These are phyloP conservation scores for Coprinopsis cinerea DNA, from an alignment of 768 basidiomycete genomes.

Conservation along the genomic window DNA sequence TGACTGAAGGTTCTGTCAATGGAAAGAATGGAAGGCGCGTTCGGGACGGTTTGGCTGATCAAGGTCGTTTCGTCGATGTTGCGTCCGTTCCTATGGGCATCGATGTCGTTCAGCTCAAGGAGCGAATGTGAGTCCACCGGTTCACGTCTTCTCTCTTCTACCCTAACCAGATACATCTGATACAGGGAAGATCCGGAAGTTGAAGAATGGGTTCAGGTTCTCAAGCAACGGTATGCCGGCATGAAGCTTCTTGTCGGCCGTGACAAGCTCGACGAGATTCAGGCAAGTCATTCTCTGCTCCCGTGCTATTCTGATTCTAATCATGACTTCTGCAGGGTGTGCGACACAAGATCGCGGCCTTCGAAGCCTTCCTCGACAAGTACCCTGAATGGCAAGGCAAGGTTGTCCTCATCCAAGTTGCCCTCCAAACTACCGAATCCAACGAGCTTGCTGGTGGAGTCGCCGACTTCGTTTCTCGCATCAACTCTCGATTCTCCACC, in stretches of 20 bases:
- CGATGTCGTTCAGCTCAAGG: constrained; percentile 62
- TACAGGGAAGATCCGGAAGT: constrained; percentile 70
- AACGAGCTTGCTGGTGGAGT: constrained; percentile 73
- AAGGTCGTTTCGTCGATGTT: constrained; percentile 72
- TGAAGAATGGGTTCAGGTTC: constrained; percentile 69
- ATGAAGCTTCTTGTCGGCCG: constrained; percentile 85
- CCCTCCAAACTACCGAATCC: constrained; percentile 73
- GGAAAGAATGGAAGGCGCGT: constrained; percentile 12
- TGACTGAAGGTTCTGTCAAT: constrained; percentile 12
- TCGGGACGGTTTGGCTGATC: constrained; percentile 25
- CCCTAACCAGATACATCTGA: too few relatives aligned
- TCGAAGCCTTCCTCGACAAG: constrained; percentile 75
- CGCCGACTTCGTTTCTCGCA: constrained; percentile 68
- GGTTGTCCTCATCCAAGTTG: constrained; percentile 82
- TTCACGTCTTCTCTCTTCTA: too few relatives aligned
- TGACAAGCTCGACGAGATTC: constrained; percentile 85
- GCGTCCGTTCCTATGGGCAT: constrained; percentile 91
- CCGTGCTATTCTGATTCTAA: neutral
- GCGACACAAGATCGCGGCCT: constrained; percentile 76
- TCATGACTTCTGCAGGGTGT: constrained; percentile 44
- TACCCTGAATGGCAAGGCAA: constrained; percentile 78
- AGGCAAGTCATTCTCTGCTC: constrained; percentile 29
- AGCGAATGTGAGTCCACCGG: constrained; percentile 59
- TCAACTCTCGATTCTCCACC: constrained; percentile 80
- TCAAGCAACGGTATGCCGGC: constrained; percentile 78